These are phyloP conservation scores for Beauveria pseudobassiana DNA, from an alignment of 2,329 filamentous ascomycete genomes.

Conservation along the genomic window DNA sequence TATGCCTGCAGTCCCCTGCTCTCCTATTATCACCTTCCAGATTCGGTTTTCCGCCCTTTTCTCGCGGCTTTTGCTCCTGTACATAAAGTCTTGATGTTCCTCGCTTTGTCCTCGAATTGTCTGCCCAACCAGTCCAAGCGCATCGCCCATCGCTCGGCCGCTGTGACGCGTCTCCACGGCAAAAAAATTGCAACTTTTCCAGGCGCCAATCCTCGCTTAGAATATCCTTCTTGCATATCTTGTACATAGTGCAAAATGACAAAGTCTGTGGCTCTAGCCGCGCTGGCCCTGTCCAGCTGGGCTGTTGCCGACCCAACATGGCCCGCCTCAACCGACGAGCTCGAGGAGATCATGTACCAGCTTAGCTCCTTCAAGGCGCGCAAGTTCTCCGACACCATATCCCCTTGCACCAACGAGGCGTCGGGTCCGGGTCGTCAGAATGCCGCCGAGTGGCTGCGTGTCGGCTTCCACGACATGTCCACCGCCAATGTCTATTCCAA, in stretches of 20 bases:
- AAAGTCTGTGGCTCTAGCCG: constrained; percentile 22
- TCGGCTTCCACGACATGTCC: constrained; percentile 56
- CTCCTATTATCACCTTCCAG: neutral
- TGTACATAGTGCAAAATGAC: neutral
- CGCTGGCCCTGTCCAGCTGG: constrained; percentile 29
- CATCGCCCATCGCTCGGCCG: neutral
- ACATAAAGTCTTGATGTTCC: neutral
- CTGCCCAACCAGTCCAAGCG: neutral
- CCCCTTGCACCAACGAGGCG: constrained; percentile 47
- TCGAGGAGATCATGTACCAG: constrained; percentile 58
- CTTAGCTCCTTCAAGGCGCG: constrained; percentile 46
- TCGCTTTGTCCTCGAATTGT: neutral
- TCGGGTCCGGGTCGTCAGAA: constrained; percentile 48
- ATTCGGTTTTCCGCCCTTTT: neutral
- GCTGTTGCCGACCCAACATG: constrained; percentile 47
- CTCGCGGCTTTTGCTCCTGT: neutral
- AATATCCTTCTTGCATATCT: neutral
- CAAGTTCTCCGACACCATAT: constrained; percentile 49
- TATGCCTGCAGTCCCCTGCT: neutral
- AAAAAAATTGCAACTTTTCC: neutral
- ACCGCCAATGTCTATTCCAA: constrained; percentile 41
- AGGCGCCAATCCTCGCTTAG: neutral
- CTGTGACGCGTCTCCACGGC: neutral
- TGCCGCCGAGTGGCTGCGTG: constrained; percentile 54
- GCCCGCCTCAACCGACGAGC: constrained; percentile 51